phyloP scores from a whole-genome alignment of 2,329 filamentous ascomycete genomes.

The Colletotrichum siamense region DNA sequence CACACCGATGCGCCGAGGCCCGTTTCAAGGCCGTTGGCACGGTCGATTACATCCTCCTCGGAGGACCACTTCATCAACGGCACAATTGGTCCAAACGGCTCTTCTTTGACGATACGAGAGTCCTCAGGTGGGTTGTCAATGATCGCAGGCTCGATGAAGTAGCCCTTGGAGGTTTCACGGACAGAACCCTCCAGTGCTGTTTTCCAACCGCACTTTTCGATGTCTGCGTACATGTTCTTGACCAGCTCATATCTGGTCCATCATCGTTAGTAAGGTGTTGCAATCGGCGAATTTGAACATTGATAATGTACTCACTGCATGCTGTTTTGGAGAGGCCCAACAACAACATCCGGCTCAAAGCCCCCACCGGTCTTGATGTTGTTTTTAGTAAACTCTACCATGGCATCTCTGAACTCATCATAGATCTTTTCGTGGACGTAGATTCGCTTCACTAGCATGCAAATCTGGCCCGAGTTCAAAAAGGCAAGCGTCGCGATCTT shows the following conservation, averaged over 20 bases:
- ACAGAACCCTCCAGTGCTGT: conserved; percentile 2
- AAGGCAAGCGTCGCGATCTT: conserved; percentile 57
- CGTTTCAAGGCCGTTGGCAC: conserved; percentile 57
- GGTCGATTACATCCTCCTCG: conserved; percentile 63
- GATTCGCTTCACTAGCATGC: conserved; percentile 53
- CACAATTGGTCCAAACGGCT: conserved; percentile 62
- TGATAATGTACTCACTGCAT: conserved; percentile 53
- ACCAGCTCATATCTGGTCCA: conserved; percentile 44
- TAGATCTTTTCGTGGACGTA: conserved; percentile 67
- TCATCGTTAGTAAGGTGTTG: neutral
- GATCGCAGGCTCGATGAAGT: conserved; percentile 62
- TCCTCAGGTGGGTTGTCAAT: conserved; percentile 64
- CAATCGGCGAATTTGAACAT: neutral
- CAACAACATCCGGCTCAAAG: conserved; percentile 43
- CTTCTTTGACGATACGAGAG: conserved; percentile 60
- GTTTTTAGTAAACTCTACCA: conserved; percentile 51
- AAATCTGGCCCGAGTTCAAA: conserved; percentile 55
- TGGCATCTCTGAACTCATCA: conserved; percentile 52
- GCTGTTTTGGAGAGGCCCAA: conserved; percentile 64
- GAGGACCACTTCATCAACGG: conserved; percentile 66
- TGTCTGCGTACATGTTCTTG: conserved; percentile 55
- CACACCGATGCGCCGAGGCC: conserved; percentile 65
- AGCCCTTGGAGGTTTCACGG: conserved; percentile 43
- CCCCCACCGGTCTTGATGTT: conserved; percentile 49
- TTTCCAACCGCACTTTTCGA: conserved; percentile 36